Percentiles rank a stretch among this genome's conserved stretches.
phyloP scores from a whole-genome alignment of 2,329 filamentous ascomycete genomes.

The Pseudogymnoascus sp. region DNA sequence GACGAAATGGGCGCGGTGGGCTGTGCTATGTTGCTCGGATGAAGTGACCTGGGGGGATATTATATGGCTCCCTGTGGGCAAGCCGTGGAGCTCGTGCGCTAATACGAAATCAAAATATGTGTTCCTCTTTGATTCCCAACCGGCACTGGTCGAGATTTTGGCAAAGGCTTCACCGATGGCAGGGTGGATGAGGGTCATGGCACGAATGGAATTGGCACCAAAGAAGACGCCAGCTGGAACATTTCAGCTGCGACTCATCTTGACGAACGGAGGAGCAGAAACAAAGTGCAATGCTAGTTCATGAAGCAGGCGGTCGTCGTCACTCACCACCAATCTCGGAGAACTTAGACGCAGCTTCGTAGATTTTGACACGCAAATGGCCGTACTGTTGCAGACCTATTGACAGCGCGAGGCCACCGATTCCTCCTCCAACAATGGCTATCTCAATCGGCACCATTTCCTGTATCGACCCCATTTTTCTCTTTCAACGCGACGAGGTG shows the following conservation, averaged over 20 bases:
- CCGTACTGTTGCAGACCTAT: conserved; percentile 14
- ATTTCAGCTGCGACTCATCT: not conserved
- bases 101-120: conserved; percentile 8
- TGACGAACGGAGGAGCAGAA: not conserved
- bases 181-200: conserved; percentile 15
- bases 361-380: conserved; percentile 15
- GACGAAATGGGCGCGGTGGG: conserved; percentile 32
- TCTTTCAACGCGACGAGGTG: not conserved
- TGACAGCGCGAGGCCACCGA: conserved; percentile 16
- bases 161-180: conserved; percentile 14
- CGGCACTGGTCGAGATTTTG: conserved; percentile 12
- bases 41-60: not conserved
- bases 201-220: conserved; percentile 13
- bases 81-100: conserved; percentile 2
- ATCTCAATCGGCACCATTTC: conserved; percentile 9
- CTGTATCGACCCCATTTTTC: not conserved
- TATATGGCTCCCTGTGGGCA: conserved; percentile 1
- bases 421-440: conserved; percentile 21
- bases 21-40: not conserved
- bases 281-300: not conserved
- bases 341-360: conserved; percentile 16
- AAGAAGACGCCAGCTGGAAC: conserved; percentile 16
- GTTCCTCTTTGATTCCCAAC: conserved; percentile 6
- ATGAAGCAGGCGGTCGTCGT: not conserved
- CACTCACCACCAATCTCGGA: conserved; percentile 17